A percentile compares a stretch with the other conserved stretches of the same genome.
Evolutionary conservation across 768 basidiomycete genomes (phyloP).

Genomic region (Mycena kentingensis): DNA sequence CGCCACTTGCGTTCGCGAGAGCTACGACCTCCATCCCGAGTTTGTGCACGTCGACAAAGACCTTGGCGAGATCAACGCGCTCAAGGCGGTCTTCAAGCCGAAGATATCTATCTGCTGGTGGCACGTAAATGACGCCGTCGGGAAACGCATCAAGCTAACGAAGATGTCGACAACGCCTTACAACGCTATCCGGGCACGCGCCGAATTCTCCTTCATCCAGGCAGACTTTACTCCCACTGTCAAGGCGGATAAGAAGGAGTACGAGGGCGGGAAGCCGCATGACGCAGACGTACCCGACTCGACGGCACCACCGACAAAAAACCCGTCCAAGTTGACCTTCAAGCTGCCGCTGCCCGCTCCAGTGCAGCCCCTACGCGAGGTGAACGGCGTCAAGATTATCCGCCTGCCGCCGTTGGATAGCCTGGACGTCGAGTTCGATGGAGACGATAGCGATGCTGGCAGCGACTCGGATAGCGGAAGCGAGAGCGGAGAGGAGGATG

Average conservation of each 20-base stretch:
- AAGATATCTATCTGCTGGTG: conserved; percentile 25
- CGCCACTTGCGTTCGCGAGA: conserved; percentile 11
- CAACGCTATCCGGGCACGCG: conserved; percentile 10
- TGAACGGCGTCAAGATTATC: neutral
- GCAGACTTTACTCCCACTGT: conserved; percentile 10
- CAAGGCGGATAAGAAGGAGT: conserved; percentile 1
- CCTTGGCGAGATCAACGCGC: conserved; percentile 20
- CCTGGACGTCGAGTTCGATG: neutral
- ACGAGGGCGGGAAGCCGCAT: conserved; percentile 2
- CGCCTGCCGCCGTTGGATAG: neutral
- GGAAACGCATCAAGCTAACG: conserved; percentile 7
- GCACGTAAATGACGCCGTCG: conserved; percentile 15
- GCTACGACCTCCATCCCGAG: conserved; percentile 15
- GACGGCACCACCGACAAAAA: neutral
- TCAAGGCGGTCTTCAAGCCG: conserved; percentile 10
- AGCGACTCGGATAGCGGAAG: neutral
- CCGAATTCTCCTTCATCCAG: conserved; percentile 19
- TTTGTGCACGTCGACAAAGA: conserved; percentile 24
- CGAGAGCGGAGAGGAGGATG: neutral
- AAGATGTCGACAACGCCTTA: conserved; percentile 24
- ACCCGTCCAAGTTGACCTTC: conserved; percentile 2
- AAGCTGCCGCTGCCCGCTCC: neutral
- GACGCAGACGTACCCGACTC: neutral
- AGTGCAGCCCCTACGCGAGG: neutral
- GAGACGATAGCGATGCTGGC: conserved; percentile 1